Evolutionary conservation across 1,284 basidiomycete species (phyloP).

Genomic region (Apiotrichum porosum): DNA sequence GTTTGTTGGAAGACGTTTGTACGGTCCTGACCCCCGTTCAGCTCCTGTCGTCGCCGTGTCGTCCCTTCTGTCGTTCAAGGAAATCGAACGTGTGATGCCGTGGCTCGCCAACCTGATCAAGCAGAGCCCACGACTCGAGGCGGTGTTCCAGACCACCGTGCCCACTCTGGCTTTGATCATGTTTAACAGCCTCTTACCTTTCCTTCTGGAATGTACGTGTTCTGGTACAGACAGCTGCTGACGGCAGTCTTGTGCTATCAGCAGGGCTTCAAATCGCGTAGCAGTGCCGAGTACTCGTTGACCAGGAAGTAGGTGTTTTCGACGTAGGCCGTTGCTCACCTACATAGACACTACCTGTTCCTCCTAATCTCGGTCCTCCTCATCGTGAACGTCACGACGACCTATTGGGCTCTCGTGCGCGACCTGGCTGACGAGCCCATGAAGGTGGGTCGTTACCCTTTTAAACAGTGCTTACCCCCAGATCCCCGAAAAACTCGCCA

Average conservation of each 20-base stretch:
- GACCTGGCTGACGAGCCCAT: conserved; percentile 80
- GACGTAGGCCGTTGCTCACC: too few relatives aligned
- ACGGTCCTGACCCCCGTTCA: conserved; percentile 9
- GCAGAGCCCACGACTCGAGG: conserved; percentile 68
- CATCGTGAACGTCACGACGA: conserved; percentile 85
- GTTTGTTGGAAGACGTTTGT: conserved; percentile 11
- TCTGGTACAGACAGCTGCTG: not conserved
- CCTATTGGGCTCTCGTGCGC: conserved; percentile 80
- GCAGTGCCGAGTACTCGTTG: conserved; percentile 88
- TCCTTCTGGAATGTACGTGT: conserved; percentile 73
- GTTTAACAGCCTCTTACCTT: conserved; percentile 83
- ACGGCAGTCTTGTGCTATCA: conserved; percentile 71
- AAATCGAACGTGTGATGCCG: conserved; percentile 83
- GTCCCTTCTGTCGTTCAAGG: conserved; percentile 77
- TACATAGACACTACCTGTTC: conserved; percentile 83
- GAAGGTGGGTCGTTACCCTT: conserved; percentile 26
- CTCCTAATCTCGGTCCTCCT: conserved; percentile 91
- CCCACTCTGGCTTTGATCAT: conserved; percentile 84
- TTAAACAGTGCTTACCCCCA: conserved; percentile 50
- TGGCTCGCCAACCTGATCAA: conserved; percentile 74
- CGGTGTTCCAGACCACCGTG: conserved; percentile 86
- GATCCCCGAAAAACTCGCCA: conserved; percentile 82
- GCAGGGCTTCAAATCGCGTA: conserved; percentile 82
- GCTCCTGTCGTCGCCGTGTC: conserved; percentile 81
- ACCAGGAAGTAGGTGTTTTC: conserved; percentile 83